Evolutionary conservation across 2,329 filamentous ascomycete species (phyloP).

Genomic region (Pseudogymnoascus sp.): DNA sequence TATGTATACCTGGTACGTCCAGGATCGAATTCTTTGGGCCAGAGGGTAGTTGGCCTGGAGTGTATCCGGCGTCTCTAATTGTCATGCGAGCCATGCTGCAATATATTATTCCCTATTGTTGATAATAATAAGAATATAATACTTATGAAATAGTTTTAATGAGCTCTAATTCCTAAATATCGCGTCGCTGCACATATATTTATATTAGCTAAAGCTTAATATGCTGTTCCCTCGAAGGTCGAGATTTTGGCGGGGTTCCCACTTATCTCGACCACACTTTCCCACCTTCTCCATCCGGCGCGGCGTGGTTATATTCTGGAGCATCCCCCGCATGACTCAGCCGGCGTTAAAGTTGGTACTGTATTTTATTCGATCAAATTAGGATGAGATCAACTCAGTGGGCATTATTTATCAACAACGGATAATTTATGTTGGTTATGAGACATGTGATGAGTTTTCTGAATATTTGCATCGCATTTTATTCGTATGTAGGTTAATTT

Average conservation of each 20-base stretch:
- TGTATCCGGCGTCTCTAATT: slow-evolving; percentile 24
- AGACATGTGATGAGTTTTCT: neutral
- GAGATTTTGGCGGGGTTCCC: slow-evolving; percentile 7
- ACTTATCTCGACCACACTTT: neutral
- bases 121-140: neutral
- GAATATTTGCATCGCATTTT: neutral
- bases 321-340: slow-evolving; percentile 7
- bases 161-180: neutral
- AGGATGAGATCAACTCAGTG: neutral
- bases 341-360: neutral
- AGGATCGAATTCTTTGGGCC: slow-evolving; percentile 27
- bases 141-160: neutral
- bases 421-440: neutral
- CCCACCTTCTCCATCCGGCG: neutral
- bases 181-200: neutral
- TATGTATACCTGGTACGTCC: slow-evolving; percentile 22
- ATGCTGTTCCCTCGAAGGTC: neutral
- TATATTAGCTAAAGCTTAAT: neutral
- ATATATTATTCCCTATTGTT: neutral
- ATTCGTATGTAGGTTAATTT: neutral
- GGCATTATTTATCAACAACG: neutral
- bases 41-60: slow-evolving; percentile 21
- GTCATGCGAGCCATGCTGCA: slow-evolving; percentile 20
- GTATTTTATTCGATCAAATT: neutral
- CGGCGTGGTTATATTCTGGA: neutral